Percentiles rank a stretch among this genome's conserved stretches.
phyloP scores from a whole-genome alignment of 2,329 filamentous ascomycete genomes.

The Monilinia polystroma region DNA sequence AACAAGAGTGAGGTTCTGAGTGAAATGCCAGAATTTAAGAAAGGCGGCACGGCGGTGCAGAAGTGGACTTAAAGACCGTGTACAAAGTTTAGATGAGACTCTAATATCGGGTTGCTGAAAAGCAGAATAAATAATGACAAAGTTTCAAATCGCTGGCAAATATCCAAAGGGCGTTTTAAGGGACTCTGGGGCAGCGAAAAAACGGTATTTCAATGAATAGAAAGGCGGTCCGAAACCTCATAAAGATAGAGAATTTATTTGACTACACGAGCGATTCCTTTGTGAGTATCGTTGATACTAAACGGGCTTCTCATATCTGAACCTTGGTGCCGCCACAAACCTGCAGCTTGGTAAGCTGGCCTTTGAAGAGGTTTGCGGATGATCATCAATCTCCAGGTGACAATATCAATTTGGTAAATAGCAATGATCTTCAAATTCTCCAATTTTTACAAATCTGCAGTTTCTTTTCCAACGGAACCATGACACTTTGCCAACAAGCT shows the following conservation, averaged over 20 bases:
- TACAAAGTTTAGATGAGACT: neutral
- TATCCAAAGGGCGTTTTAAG: constrained; percentile 14
- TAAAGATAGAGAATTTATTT: constrained; percentile 1
- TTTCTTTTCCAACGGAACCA: neutral
- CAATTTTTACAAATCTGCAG: neutral
- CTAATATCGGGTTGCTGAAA: neutral
- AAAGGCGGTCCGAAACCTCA: neutral
- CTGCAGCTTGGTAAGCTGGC: too few relatives aligned
- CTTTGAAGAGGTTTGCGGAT: neutral
- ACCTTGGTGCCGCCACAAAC: neutral
- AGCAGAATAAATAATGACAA: neutral
- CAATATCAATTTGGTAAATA: neutral
- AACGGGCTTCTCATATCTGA: neutral
- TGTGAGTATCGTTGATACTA: neutral
- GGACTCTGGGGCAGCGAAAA: constrained; percentile 10
- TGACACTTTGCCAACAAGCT: neutral
- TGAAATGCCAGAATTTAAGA: constrained; percentile 64
- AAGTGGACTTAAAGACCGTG: constrained; percentile 45
- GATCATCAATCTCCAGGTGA: neutral
- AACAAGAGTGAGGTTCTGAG: constrained; percentile 61
- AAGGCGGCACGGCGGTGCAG: constrained; percentile 63
- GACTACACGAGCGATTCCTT: neutral
- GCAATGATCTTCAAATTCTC: neutral
- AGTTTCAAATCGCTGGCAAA: neutral
- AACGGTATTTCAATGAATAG: constrained; percentile 6